Base-by-base conservation (phyloP, 2,329 filamentous ascomycete genomes). In the Talaromyces sp. region DNA sequence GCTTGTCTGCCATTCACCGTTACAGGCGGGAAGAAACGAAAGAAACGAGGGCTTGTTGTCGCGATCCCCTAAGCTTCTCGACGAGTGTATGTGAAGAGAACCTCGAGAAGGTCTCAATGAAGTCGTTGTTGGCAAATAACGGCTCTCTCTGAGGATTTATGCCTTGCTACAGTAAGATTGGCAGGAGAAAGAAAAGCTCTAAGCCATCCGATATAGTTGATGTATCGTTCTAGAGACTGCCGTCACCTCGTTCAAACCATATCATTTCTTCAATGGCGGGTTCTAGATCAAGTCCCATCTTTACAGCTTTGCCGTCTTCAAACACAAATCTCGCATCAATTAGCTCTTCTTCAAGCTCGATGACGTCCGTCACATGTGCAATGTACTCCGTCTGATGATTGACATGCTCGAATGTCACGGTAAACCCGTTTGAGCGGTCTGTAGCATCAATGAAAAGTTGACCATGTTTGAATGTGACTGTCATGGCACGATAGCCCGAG, bases 381-480 rank as follows among this genome's bases (percentile, higher is more conserved):
- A 70, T 62, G 62, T 68, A 74, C 31, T 68, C 66, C 5, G 65
- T 71, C 60, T 71, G 66, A 23, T 68, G 63, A 18, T 59, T 54
- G 42, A 74, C 54, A 63, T 75, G 72, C 28, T 75, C 71, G 33
- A 76, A 71, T 3, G 56, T 68, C n/a, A 75, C 58, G 8, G 66
- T 68, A 60, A 73, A 74, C 6, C 67, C 66, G 56, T 70, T 67
- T 1, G 71, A 72, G 7, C 74, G 68, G 66, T 76, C 74, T 7
- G 65, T 69, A 21, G 71, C 72, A 60, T 76, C 71, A 28, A 76
- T 64, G 54, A 73, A 74, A 2, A 76, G 65, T 42, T 59, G 31
- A 3, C 65, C 63, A n/a, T 71, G 68, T 56, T 64, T 68, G 25
- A 70, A 63, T 39, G 70, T 58, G 8, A 75, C 66, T 12, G 50